Conservation (phyloP, 495 filamentous ascomycete genomes). For the Elasticomyces elasticus region DNA sequence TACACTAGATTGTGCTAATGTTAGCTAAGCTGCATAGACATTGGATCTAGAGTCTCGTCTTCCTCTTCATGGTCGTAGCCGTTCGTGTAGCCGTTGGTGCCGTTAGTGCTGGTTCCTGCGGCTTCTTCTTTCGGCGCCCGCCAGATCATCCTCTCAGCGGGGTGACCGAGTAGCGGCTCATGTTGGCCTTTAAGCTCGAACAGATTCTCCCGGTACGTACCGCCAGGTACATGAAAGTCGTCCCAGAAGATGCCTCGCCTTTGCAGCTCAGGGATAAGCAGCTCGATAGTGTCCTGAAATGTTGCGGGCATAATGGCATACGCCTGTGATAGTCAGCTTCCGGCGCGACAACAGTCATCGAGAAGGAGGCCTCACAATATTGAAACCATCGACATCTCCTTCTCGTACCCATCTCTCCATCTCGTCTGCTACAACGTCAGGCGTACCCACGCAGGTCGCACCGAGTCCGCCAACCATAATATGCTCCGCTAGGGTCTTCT, state of each 20-base stretch:
- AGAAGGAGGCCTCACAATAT: conserved; percentile 12
- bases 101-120: neutral
- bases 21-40: conserved; percentile 6
- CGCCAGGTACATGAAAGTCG: conserved; percentile 16
- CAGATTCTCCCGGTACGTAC: conserved; percentile 18
- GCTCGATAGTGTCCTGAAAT: conserved; percentile 53
- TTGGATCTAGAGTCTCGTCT: neutral
- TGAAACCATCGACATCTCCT: conserved; percentile 44
- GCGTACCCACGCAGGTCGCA: conserved; percentile 39
- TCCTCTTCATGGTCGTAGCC: too few relatives aligned
- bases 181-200: conserved; percentile 12
- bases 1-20: neutral
- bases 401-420: conserved; percentile 41
- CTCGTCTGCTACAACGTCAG: conserved; percentile 41
- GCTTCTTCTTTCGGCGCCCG: conserved; percentile 2
- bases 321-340: conserved; percentile 27
- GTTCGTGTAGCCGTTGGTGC: neutral
- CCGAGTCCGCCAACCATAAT: conserved; percentile 49
- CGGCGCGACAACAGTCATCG: too few relatives aligned
- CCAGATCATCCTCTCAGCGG: conserved; percentile 15
- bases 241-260: conserved; percentile 39
- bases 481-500: conserved; percentile 48
- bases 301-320: conserved; percentile 52
- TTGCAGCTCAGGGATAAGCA: conserved; percentile 50
- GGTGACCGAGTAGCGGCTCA: conserved; percentile 14